Evolutionary conservation across 768 basidiomycete species (phyloP).

Genomic region (Panus rudis): DNA sequence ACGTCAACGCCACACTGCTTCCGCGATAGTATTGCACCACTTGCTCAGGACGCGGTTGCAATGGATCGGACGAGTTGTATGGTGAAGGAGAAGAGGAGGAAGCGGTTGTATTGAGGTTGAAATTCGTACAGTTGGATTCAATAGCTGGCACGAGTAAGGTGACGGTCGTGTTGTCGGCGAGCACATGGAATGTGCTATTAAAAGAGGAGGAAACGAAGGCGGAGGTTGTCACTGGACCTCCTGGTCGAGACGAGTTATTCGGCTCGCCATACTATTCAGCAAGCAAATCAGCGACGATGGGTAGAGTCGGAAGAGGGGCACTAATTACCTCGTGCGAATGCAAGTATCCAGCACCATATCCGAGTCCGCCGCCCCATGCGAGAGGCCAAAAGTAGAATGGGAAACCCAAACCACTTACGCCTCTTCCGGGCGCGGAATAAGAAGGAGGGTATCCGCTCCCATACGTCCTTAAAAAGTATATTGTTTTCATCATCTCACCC

Average conservation of each 20-base stretch:
- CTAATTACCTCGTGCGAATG: constrained; percentile 35
- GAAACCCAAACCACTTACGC: constrained; percentile 44
- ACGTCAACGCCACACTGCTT: constrained; percentile 51
- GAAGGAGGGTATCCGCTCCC: constrained; percentile 58
- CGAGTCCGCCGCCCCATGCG: constrained; percentile 35
- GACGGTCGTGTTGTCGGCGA: constrained; percentile 29
- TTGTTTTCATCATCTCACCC: background rate
- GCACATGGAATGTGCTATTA: constrained; percentile 26
- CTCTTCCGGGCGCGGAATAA: no score
- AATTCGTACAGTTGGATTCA: constrained; percentile 21
- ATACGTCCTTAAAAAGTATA: constrained; percentile 33
- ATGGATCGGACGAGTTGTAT: background rate
- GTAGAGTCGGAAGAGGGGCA: no score
- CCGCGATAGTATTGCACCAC: constrained; percentile 65
- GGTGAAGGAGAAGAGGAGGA: constrained; percentile 20
- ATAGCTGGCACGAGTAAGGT: constrained; percentile 25
- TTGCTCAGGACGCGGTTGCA: constrained; percentile 41
- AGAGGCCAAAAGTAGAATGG: constrained; percentile 67
- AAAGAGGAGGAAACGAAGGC: constrained; percentile 22
- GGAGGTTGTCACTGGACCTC: constrained; percentile 23
- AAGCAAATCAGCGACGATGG: no score
- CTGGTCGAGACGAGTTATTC: constrained; percentile 29
- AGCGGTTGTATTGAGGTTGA: constrained; percentile 39
- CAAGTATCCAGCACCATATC: constrained; percentile 27
- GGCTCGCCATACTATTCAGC: constrained; percentile 27